A percentile compares a stretch with the other conserved stretches of the same genome.
These are phyloP conservation scores for Plasmodium inui DNA, from an alignment of 169 alveolate species.

Conservation along the genomic window DNA sequence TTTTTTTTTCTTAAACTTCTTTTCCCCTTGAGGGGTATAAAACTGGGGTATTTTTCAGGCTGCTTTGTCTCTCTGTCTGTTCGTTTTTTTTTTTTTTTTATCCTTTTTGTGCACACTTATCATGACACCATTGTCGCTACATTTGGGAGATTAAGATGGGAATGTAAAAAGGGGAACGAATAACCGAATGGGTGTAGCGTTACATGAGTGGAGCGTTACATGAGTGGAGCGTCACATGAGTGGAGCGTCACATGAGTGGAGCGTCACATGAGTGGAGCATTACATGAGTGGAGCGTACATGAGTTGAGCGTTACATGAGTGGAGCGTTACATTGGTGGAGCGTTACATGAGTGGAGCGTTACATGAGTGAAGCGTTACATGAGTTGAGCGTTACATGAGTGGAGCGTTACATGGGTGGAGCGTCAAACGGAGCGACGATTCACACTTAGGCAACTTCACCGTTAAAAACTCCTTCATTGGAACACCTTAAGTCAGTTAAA, in stretches of 20 bases:
- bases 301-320: no score
- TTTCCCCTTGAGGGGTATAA: neutral
- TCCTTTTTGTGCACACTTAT: neutral
- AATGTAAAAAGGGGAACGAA: neutral
- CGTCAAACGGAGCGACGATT: neutral
- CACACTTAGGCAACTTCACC: neutral
- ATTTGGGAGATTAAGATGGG: neutral
- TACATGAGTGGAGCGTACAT: no score
- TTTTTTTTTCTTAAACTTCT: neutral
- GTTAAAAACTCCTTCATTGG: neutral
- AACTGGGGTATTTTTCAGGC: neutral
- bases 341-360: no score
- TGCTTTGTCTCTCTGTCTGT: neutral
- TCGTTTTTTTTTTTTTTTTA: neutral
- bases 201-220: neutral
- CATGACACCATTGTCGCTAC: neutral
- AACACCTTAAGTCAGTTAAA: neutral
- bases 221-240: neutral
- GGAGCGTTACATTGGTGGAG: no score
- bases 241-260: neutral
- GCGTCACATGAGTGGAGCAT: no score
- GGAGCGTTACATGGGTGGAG: neutral
- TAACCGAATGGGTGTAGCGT: neutral
- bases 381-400: no score
- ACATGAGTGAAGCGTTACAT: no score